Conservation (phyloP, 2,329 filamentous ascomycete species). For the Apiospora aurea region DNA sequence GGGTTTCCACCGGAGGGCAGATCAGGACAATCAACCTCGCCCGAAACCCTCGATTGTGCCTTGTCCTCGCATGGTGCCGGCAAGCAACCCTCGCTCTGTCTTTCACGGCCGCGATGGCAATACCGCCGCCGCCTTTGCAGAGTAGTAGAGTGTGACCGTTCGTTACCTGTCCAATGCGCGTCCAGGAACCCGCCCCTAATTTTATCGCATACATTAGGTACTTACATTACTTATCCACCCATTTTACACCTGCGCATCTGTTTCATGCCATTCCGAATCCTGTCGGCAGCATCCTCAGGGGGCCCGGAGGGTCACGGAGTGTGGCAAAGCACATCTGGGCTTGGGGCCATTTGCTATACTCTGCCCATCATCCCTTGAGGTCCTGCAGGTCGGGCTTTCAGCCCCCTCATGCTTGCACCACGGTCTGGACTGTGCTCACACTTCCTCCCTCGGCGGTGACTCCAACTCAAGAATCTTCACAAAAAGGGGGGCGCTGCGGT, state of each 20-base stretch:
- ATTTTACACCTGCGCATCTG: neutral
- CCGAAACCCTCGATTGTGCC: neutral
- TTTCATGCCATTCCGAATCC: neutral
- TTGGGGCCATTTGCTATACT: constrained; percentile 17
- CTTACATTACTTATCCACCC: neutral
- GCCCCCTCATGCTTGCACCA: neutral
- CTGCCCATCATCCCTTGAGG: neutral
- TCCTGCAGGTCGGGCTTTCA: too few species aligned
- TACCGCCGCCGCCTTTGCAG: neutral
- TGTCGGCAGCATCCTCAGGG: neutral
- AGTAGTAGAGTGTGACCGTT: neutral
- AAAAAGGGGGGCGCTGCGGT: neutral
- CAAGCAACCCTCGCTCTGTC: neutral
- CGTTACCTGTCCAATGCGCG: constrained; percentile 18
- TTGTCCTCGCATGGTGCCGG: constrained; percentile 8
- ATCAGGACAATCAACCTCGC: neutral
- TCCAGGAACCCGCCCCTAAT: neutral
- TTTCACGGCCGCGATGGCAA: neutral
- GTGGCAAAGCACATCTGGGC: constrained; percentile 11
- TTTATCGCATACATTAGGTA: neutral
- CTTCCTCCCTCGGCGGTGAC: neutral
- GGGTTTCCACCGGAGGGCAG: constrained; percentile 3
- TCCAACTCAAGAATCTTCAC: constrained; percentile 7
- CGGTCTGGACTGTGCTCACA: neutral
- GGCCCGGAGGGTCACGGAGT: neutral